A percentile compares a stretch with the other conserved stretches of the same genome.
Conservation (phyloP, 345 rosid species). For the Angophora floribunda region DNA sequence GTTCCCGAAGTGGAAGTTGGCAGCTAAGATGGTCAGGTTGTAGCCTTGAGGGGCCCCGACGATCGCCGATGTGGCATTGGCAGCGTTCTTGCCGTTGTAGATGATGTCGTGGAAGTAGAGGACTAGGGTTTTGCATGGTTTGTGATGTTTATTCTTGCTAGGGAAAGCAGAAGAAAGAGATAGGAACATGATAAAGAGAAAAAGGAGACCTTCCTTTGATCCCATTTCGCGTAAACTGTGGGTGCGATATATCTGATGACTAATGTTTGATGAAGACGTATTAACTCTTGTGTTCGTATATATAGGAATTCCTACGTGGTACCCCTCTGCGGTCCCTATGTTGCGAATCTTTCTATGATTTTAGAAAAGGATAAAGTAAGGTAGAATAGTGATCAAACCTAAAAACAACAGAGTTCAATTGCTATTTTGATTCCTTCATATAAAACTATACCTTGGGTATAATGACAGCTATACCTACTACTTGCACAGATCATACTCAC, state of each 20-base stretch:
- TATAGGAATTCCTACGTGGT: not conserved
- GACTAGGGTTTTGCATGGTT: slow-evolving; percentile 26
- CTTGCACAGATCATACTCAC: not conserved
- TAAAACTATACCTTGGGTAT: not conserved
- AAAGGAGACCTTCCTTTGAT: not conserved
- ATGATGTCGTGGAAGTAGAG: slow-evolving; percentile 39
- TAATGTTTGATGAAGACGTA: not conserved
- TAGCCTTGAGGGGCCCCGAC: slow-evolving; percentile 27
- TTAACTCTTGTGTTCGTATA: not conserved
- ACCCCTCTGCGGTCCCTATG: not conserved
- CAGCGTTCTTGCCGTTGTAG: slow-evolving; percentile 34
- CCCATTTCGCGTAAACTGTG: not conserved
- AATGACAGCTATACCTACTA: not conserved
- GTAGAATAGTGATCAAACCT: not conserved
- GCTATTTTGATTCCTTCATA: not conserved
- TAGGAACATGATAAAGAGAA: not conserved
- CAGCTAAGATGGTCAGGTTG: slow-evolving; percentile 20
- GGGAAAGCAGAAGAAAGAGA: not conserved
- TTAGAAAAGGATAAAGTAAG: not conserved
- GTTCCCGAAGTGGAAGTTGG: slow-evolving; percentile 27
- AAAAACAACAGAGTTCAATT: not conserved
- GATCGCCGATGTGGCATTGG: slow-evolving; percentile 32
- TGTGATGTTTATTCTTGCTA: not conserved
- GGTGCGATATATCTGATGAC: not conserved
- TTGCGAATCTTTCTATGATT: not conserved